Evolutionary conservation across 202 grass and related monocot species (phyloP).

Genomic region (Brachypodium distachyon): DNA sequence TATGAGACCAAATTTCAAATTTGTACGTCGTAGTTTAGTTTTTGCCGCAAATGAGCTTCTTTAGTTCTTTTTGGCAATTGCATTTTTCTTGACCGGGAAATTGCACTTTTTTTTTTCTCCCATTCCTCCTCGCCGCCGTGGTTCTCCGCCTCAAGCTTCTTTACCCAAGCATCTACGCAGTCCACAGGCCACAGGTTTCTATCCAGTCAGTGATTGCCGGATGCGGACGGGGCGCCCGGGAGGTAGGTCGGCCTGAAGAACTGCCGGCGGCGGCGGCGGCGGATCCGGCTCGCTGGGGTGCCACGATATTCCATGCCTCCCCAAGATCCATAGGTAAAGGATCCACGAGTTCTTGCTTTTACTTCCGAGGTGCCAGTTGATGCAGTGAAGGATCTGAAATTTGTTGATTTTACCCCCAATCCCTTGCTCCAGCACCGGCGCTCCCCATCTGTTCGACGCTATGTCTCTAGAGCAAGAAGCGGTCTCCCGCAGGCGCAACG

Average conservation of each 20-base stretch:
- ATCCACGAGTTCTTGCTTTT: not conserved
- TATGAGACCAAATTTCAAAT: no score
- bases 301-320: not conserved
- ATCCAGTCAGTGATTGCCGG: not conserved
- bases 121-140: no score
- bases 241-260: not conserved
- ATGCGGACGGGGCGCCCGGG: not conserved
- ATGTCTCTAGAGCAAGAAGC: not conserved
- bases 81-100: no score
- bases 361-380: not conserved
- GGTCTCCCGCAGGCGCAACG: not conserved
- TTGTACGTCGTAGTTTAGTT: no score
- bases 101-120: no score
- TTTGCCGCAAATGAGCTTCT: no score
- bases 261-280: not conserved
- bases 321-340: not conserved
- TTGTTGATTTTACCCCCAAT: not conserved
- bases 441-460: slow-evolving; percentile 1
- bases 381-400: not conserved
- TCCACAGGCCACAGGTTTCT: not conserved
- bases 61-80: no score
- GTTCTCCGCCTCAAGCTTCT: no score
- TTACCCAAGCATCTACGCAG: not conserved
- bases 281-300: not conserved
- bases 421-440: not conserved